Conservation (phyloP, 192 early-diverging fungal species). For the Phycomyces blakesleeanus region DNA sequence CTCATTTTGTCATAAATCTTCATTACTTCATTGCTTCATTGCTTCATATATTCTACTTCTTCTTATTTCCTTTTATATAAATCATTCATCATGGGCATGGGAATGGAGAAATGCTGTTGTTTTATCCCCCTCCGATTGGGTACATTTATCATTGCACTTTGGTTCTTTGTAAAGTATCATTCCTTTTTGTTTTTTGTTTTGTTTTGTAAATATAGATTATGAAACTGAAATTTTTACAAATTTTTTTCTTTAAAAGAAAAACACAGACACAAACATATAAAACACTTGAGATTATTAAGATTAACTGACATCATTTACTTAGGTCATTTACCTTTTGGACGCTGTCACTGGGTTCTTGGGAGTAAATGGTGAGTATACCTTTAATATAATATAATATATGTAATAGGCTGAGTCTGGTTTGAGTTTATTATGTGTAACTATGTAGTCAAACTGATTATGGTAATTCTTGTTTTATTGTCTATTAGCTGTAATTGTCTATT, state of each 20-base stretch:
- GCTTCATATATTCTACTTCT: no score
- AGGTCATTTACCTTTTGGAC: constrained; percentile 15
- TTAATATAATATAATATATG: no score
- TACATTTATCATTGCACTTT: constrained; percentile 35
- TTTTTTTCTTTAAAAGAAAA: no score
- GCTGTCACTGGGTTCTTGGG: constrained; percentile 20
- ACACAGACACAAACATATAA: no score
- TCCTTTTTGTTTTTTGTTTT: no score
- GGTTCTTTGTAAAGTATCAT: constrained; percentile 38
- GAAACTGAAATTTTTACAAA: no score
- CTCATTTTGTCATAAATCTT: no score
- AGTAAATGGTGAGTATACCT: constrained; percentile 16
- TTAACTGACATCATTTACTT: no score
- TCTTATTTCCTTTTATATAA: no score
- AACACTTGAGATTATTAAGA: no score
- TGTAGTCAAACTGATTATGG: neutral
- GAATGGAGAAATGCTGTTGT: constrained; percentile 37
- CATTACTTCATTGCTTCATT: no score
- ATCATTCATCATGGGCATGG: constrained; percentile 14
- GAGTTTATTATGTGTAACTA: constrained; percentile 1
- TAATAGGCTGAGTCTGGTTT: neutral
- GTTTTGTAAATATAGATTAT: no score
- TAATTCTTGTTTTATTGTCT: neutral
- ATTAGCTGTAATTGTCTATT: constrained; percentile 28
- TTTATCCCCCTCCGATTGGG: constrained; percentile 35